Base-by-base conservation (phyloP, 1,284 basidiomycete genomes). In the Coniferiporia weirii region DNA sequence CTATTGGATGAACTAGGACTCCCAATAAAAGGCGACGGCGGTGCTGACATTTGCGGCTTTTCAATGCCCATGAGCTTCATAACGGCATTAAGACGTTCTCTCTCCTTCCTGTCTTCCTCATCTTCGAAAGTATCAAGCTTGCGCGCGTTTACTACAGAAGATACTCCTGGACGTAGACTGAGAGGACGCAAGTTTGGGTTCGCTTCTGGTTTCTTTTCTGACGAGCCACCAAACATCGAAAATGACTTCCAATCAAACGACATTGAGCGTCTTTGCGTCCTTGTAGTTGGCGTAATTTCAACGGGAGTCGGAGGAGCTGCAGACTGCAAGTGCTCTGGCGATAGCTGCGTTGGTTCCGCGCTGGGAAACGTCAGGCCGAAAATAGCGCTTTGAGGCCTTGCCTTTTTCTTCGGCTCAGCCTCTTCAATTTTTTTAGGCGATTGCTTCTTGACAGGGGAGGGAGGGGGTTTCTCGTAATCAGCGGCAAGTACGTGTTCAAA, bases 21-120 rank as follows among this genome's bases (percentile, higher is more conserved):
- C 20, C 71, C 40, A 72, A 71, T 13, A 74, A 68, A 46, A 62
- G 74, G 69, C 9, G 76, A 78, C 56, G 72, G 70, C 20, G 74
- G 69, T 52, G 73, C 63, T 34, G 66, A 69, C 44, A 27, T 5
- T 27, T 17, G 64, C 48, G 86, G 83, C 67, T 75, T 76, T 54
- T 92, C 84, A 59, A 95, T 90, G 8, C 93, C 93, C 91, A 95
- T 93, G 35, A 95, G 76, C 71, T 93, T 93, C 87, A 95, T 89
- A 10, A 90, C 90, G 10, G 93, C 92, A 66, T 90, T 79, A 60
- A 95, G 75, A 13, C 91, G 82, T 71, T 94, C 91, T 59, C 93
- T 79, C 71, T 95, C 93, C 61, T 80, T 80, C 51, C 83, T 79
- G 67, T 96, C 93, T 60, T 95, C 91, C 54, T 95, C 93, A 66